Percentiles rank a stretch among this genome's conserved stretches.
These are phyloP conservation scores for Galerina sulciceps DNA, from an alignment of 768 basidiomycete genomes.

Conservation along the genomic window DNA sequence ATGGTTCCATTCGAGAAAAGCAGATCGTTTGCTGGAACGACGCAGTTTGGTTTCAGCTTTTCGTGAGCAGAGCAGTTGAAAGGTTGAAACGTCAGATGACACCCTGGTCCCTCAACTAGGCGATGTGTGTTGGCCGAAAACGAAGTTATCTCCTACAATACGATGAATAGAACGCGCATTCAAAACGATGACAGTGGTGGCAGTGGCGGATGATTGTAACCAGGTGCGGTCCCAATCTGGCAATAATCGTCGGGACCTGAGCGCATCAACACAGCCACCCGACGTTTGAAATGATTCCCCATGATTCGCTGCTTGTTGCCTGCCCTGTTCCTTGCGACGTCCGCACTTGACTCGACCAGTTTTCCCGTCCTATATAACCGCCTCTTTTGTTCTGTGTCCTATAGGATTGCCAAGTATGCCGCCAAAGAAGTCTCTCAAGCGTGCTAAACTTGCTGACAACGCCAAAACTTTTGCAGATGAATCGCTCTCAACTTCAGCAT, in stretches of 20 bases:
- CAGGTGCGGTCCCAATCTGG: too few species aligned
- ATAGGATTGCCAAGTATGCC: not conserved
- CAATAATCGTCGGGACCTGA: too few species aligned
- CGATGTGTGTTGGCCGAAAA: not conserved
- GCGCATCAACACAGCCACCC: slow-evolving; percentile 4
- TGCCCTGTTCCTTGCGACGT: not conserved
- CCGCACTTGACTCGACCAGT: not conserved
- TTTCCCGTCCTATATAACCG: not conserved
- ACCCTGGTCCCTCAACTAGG: not conserved
- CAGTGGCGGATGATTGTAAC: too few species aligned
- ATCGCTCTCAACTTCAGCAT: not conserved
- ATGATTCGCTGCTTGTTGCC: not conserved
- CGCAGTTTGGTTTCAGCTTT: too few species aligned
- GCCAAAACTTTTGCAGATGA: not conserved
- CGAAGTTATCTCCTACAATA: too few species aligned
- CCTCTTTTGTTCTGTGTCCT: not conserved
- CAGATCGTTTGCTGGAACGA: not conserved
- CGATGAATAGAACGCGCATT: too few species aligned
- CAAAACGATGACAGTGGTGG: too few species aligned
- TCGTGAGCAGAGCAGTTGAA: too few species aligned
- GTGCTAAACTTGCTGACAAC: not conserved
- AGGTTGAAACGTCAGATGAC: too few species aligned
- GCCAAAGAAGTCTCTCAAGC: slow-evolving; percentile 1
- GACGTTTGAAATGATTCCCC: not conserved
- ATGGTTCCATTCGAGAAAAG: not conserved